Percentiles rank a stretch among this genome's conserved stretches.
These are phyloP conservation scores for Zygosaccharomyces kombuchaensis DNA, from an alignment of 805 yeast species.

Conservation along the genomic window DNA sequence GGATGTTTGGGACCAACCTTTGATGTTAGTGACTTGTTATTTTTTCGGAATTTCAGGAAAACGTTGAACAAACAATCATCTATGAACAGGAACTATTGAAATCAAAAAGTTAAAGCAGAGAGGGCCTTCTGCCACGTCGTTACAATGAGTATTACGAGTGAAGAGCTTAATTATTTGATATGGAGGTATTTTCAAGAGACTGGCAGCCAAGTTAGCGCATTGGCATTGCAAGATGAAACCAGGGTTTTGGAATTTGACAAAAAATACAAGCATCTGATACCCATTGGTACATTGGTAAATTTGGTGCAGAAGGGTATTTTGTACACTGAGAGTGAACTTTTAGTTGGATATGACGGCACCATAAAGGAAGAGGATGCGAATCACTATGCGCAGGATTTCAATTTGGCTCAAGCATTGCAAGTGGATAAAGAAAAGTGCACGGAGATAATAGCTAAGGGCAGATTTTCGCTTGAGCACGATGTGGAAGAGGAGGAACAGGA, in stretches of 20 bases:
- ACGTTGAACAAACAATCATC: background rate
- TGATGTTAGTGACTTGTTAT: background rate
- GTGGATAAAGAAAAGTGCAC: conserved; percentile 38
- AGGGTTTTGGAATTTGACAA: conserved; percentile 54
- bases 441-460: conserved; percentile 28
- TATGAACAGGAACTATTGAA: background rate
- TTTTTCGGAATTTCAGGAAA: background rate
- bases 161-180: conserved; percentile 81
- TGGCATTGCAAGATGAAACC: conserved; percentile 74
- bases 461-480: conserved; percentile 33
- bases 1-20: background rate
- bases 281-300: conserved; percentile 77
- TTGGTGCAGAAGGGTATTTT: conserved; percentile 83
- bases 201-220: conserved; percentile 71
- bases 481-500: conserved; percentile 9
- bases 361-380: conserved; percentile 26
- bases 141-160: conserved; percentile 78
- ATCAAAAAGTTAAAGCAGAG: background rate
- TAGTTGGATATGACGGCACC: conserved; percentile 40
- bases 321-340: conserved; percentile 63
- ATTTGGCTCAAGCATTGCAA: conserved; percentile 52
- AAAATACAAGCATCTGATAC: conserved; percentile 47
- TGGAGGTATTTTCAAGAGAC: conserved; percentile 92
- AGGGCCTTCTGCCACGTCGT: background rate
- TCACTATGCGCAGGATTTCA: conserved; percentile 36